These are phyloP conservation scores for Ceratocystis albifundus DNA, from an alignment of 2,329 filamentous ascomycete species.

Conservation along the genomic window DNA sequence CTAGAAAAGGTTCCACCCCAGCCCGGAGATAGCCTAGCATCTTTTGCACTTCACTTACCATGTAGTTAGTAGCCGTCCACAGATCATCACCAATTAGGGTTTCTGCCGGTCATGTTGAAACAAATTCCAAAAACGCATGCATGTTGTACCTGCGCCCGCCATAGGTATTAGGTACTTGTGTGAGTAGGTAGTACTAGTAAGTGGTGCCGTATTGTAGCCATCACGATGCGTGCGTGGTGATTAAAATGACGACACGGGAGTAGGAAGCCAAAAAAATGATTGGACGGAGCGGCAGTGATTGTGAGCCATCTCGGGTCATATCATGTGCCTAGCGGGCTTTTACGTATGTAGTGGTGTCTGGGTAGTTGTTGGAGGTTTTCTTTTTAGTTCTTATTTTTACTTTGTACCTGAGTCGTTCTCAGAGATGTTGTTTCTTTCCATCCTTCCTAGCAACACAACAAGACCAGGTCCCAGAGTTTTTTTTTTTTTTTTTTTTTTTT, in stretches of 20 bases:
- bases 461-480: no score
- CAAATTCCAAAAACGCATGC: neutral
- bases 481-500: no score
- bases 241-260: neutral
- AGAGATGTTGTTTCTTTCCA: no score
- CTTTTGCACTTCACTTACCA: neutral
- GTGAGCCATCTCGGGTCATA: neutral
- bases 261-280: neutral
- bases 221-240: neutral
- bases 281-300: neutral
- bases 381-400: neutral
- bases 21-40: neutral
- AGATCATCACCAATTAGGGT: conserved; percentile 2
- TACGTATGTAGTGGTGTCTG: neutral
- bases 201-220: neutral
- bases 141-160: neutral
- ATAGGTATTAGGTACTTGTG: neutral
- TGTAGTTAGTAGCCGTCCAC: neutral
- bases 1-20: neutral
- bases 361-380: neutral
- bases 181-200: neutral
- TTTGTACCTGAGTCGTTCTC: no score
- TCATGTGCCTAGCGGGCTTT: neutral
- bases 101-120: neutral
- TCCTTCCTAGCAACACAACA: no score